Percentiles rank a stretch among this genome's conserved stretches.
Conservation (phyloP, 768 basidiomycete species). For the Amanita phalloides region DNA sequence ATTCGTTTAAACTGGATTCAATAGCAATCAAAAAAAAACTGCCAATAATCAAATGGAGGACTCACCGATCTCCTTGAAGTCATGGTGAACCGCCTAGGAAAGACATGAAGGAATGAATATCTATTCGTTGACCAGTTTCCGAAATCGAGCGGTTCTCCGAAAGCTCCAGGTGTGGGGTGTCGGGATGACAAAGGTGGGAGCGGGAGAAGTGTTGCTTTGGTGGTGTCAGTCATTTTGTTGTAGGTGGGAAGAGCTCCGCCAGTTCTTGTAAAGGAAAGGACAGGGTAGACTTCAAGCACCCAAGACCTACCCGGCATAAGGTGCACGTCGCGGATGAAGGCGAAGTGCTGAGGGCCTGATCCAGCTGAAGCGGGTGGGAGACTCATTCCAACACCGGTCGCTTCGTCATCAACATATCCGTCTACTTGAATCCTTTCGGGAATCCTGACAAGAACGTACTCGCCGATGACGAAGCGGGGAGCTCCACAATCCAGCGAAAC, state of each 20-base stretch:
- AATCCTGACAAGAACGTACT: neutral
- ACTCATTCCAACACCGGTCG: too few species aligned
- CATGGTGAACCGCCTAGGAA: neutral
- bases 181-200: neutral
- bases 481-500: neutral
- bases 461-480: neutral
- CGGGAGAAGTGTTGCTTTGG: slow-evolving; percentile 3
- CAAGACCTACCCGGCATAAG: neutral
- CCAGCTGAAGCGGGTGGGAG: neutral
- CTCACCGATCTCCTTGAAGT: neutral
- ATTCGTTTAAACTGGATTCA: slow-evolving; percentile 2
- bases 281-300: neutral
- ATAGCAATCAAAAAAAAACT: neutral
- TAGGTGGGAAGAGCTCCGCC: neutral
- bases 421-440: neutral
- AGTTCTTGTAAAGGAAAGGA: neutral
- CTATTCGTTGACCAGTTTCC: neutral
- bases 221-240: neutral
- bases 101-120: slow-evolving; percentile 1
- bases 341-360: slow-evolving; percentile 1
- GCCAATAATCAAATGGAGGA: neutral
- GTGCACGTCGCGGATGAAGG: slow-evolving; percentile 5
- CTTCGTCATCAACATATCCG: neutral
- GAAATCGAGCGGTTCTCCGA: neutral
- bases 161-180: slow-evolving; percentile 1